Conservation (phyloP, 495 filamentous ascomycete genomes). For the Lepraria neglecta region DNA sequence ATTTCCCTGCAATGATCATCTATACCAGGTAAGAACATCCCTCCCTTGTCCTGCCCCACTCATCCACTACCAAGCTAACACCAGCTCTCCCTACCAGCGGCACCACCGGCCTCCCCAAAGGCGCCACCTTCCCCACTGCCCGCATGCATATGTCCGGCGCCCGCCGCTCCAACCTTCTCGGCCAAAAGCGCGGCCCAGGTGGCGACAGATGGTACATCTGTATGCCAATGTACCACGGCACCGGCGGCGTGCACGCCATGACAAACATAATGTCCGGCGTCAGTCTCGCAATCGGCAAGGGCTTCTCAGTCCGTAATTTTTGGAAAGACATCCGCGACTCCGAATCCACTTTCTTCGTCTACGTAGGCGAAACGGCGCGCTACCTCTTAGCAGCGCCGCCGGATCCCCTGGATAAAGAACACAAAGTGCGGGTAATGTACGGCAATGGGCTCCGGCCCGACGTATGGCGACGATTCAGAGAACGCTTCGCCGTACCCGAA, state of each 20-base stretch:
- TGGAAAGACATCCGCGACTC: constrained; percentile 70
- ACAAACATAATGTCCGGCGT: constrained; percentile 50
- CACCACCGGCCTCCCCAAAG: constrained; percentile 63
- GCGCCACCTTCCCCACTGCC: constrained; percentile 46
- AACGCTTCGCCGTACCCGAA: constrained; percentile 54
- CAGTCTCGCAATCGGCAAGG: constrained; percentile 60
- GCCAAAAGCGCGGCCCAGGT: constrained; percentile 33
- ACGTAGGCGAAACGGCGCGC: constrained; percentile 76
- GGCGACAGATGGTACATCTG: constrained; percentile 65
- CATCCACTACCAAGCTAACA: background rate
- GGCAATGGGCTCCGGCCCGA: constrained; percentile 76
- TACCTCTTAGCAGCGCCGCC: constrained; percentile 68
- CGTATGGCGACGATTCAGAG: constrained; percentile 63
- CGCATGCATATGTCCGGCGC: constrained; percentile 32
- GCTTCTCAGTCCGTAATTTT: constrained; percentile 65
- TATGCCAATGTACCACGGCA: constrained; percentile 81
- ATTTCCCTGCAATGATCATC: constrained; percentile 54
- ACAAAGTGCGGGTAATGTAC: constrained; percentile 61
- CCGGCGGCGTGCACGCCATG: constrained; percentile 53
- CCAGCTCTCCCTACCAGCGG: constrained; percentile 36
- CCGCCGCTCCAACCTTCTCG: constrained; percentile 30
- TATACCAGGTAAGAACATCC: constrained; percentile 50
- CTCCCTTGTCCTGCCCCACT: background rate
- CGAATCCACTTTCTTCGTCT: constrained; percentile 62
- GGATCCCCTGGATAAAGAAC: constrained; percentile 55